phyloP scores from a whole-genome alignment of 2,329 filamentous ascomycete genomes.

The Capronia coronata region DNA sequence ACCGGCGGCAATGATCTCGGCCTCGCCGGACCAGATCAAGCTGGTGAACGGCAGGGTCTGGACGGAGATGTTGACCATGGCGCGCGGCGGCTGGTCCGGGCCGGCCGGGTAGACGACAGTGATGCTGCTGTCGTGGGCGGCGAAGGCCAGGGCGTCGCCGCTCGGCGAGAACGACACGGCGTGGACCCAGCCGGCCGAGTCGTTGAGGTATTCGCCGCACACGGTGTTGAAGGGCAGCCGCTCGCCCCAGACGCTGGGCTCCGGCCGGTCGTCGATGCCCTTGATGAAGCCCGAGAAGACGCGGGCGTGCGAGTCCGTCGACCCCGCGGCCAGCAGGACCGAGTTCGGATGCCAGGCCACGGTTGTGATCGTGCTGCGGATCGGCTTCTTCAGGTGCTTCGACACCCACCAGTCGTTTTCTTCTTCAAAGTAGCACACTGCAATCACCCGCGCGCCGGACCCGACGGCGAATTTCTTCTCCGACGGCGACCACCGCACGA shows the following conservation, averaged over 20 bases:
- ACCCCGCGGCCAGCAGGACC: conserved; percentile 86
- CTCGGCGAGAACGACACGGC: conserved; percentile 87
- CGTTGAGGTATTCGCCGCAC: conserved; percentile 92
- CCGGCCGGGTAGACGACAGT: conserved; percentile 92
- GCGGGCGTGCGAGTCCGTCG: conserved; percentile 92
- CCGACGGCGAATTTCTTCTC: conserved; percentile 98
- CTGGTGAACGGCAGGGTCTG: conserved; percentile 89
- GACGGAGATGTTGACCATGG: conserved; percentile 84
- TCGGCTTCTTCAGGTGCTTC: conserved; percentile 98
- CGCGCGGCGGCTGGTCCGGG: conserved; percentile 80
- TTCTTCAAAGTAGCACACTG: conserved; percentile 97
- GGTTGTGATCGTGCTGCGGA: conserved; percentile 91
- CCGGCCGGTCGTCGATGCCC: conserved; percentile 77
- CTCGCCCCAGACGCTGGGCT: conserved; percentile 88
- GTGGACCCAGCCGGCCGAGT: conserved; percentile 95
- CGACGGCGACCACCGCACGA: conserved; percentile 92
- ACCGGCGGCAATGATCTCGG: conserved; percentile 90
- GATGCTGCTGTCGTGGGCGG: conserved; percentile 90
- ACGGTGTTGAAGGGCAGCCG: conserved; percentile 96
- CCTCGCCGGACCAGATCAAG: conserved; percentile 83
- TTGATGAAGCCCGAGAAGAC: conserved; percentile 97
- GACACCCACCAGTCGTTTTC: conserved; percentile 99
- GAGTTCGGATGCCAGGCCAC: conserved; percentile 97
- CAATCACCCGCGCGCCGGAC: conserved; percentile 89
- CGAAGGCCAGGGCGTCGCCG: conserved; percentile 88